These are phyloP conservation scores for Cystobasidium pallidum DNA, from an alignment of 1,284 basidiomycete genomes.

Conservation along the genomic window DNA sequence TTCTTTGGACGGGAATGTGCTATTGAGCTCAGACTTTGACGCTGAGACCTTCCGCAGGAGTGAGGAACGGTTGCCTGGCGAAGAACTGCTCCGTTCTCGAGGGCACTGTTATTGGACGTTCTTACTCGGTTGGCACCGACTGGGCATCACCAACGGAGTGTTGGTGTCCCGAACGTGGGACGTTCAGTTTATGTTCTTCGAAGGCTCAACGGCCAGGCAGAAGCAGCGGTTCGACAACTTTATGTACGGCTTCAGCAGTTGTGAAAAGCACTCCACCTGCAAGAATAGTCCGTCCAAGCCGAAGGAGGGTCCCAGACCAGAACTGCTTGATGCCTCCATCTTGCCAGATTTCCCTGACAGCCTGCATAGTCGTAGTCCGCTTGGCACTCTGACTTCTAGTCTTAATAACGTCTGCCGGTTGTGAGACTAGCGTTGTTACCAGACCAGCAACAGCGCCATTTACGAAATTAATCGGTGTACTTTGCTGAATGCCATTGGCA, in stretches of 20 bases:
- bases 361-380: constrained; percentile 36
- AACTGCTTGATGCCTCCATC: constrained; percentile 42
- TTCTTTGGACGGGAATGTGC: no score
- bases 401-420: constrained; percentile 42
- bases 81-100: no score
- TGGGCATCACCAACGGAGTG: no score
- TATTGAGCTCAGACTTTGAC: no score
- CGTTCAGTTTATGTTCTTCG: no score
- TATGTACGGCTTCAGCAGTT: constrained; percentile 37
- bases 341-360: constrained; percentile 29
- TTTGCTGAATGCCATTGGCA: constrained; percentile 33
- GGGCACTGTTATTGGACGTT: no score
- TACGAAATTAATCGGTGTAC: constrained; percentile 35
- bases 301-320: constrained; percentile 39
- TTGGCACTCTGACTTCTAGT: constrained; percentile 36
- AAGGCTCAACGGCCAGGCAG: not conserved
- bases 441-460: constrained; percentile 41
- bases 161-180: no score
- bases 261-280: constrained; percentile 43
- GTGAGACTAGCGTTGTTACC: constrained; percentile 36
- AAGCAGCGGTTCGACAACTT: constrained; percentile 37
- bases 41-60: no score
- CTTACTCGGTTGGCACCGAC: no score
- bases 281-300: constrained; percentile 37
- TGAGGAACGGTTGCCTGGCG: no score